Evolutionary conservation across 305 asterid species (phyloP), one percentile per base, ranked within the genome.

Genomic region (Petunia hybrid): DNA sequence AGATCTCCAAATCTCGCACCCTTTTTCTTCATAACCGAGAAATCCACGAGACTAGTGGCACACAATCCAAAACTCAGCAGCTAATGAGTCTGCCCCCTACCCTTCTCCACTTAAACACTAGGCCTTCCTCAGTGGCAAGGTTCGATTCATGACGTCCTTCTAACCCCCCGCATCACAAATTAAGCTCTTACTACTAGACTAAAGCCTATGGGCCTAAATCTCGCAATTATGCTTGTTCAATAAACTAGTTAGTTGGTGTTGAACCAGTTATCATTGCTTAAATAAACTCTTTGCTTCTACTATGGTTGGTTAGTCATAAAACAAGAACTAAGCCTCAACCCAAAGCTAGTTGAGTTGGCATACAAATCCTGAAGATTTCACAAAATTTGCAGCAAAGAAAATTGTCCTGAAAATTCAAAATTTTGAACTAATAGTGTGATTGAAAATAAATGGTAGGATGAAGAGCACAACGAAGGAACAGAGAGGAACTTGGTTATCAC

Each of bases 291-390:
- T 48, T 51, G 53, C 78, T 51, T 35, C 63, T 73, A 51, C 51
- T 48, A 35, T 73, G 36, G 16, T 53, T 53, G 36, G 78, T 73
- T 73, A 53, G 64, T 36, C 64, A 73, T 51, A 71, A 41, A 48
- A 73, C 46, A 2, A 51, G 57, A 36, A 12, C 35, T 66, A 66
- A 66, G 41, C 74, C 53, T 39, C 36, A 14, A 40, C 40, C 48
- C 62, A 73, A 71, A 73, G 31, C 78, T 31, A 73, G 78, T 35
- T 73, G 62, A 31, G 16, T 36, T 53, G 48, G 36, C 46, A 12
- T 6, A 14, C 9, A 9, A 4, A 48, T 74, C 64, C 35, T 51
- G 43, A 73, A 48, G 13, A 7, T 53, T 74, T 53, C 4, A 5
- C 65, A 7, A 74, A 36, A 51, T 51, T 40, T 6, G 46, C 36